Evolutionary conservation across 306 rosid genomes (phyloP).

Genomic region (Medicago ruthenica): DNA sequence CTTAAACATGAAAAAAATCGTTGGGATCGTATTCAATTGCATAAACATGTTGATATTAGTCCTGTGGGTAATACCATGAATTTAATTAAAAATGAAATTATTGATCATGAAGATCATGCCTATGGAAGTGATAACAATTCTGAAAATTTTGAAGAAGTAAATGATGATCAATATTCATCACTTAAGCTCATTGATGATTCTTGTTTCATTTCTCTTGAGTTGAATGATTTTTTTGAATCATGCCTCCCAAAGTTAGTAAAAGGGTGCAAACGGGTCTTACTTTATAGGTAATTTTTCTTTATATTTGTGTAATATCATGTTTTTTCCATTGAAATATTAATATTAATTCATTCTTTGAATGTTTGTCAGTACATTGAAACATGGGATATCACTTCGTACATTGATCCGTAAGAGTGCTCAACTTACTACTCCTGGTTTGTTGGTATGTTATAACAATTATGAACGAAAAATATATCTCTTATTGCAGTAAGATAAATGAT

Average conservation of each 20-base stretch:
- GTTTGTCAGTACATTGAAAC: constrained; percentile 92
- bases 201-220: constrained; percentile 62
- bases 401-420: constrained; percentile 85
- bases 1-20: neutral
- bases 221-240: constrained; percentile 72
- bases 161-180: constrained; percentile 43
- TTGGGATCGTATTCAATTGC: constrained; percentile 51
- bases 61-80: constrained; percentile 34
- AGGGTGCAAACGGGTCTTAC: constrained; percentile 84
- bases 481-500: no score
- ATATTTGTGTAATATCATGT: constrained; percentile 17
- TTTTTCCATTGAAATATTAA: constrained; percentile 43
- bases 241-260: constrained; percentile 89
- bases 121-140: constrained; percentile 58
- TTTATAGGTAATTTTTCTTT: constrained; percentile 75
- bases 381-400: constrained; percentile 94
- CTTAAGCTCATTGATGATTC: constrained; percentile 70
- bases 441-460: constrained; percentile 52
- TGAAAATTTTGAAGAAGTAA: constrained; percentile 74
- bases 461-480: no score
- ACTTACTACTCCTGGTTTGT: constrained; percentile 79
- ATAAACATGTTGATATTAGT: constrained; percentile 49
- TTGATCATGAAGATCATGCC: constrained; percentile 47
- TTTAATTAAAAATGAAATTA: constrained; percentile 41
- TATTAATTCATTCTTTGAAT: constrained; percentile 50